These are phyloP conservation scores for Rhizophagus prolifer DNA, from an alignment of 192 early-diverging fungal species.

Conservation along the genomic window DNA sequence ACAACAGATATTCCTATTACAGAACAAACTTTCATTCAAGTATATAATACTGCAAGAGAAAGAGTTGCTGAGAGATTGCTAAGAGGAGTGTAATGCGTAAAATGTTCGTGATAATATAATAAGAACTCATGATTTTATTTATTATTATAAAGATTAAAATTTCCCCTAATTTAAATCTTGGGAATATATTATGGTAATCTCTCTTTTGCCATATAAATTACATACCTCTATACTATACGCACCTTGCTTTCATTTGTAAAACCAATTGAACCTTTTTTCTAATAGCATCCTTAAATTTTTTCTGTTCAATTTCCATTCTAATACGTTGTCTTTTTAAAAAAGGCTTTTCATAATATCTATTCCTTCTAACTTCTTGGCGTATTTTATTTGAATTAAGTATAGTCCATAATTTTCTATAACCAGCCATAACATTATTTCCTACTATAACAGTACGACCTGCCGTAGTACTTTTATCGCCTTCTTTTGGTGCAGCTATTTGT, in stretches of 20 bases:
- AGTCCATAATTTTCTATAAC: constrained; percentile 57
- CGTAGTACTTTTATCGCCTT: not conserved
- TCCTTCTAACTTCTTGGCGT: constrained; percentile 54
- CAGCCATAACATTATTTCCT: constrained; percentile 36
- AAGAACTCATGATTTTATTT: not conserved
- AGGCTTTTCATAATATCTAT: constrained; percentile 67
- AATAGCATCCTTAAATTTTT: constrained; percentile 59
- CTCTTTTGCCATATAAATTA: not conserved
- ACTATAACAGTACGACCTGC: constrained; percentile 57
- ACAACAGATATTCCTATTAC: constrained; percentile 71
- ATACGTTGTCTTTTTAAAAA: constrained; percentile 61
- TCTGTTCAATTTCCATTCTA: constrained; percentile 51
- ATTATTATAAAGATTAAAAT: not conserved
- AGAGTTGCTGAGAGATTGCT: constrained; percentile 65
- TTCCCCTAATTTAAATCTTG: not conserved
- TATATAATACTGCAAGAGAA: constrained; percentile 77
- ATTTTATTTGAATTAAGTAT: constrained; percentile 59
- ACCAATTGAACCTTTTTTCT: constrained; percentile 63
- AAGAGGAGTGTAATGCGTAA: constrained; percentile 40
- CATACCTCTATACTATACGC: not conserved
- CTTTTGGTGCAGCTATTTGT: not conserved
- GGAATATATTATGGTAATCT: not conserved
- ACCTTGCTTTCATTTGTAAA: constrained; percentile 63
- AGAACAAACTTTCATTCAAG: constrained; percentile 74
- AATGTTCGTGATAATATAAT: no score